phyloP scores from a whole-genome alignment of 2,329 filamentous ascomycete genomes.

The Samsoniella hepiali region DNA sequence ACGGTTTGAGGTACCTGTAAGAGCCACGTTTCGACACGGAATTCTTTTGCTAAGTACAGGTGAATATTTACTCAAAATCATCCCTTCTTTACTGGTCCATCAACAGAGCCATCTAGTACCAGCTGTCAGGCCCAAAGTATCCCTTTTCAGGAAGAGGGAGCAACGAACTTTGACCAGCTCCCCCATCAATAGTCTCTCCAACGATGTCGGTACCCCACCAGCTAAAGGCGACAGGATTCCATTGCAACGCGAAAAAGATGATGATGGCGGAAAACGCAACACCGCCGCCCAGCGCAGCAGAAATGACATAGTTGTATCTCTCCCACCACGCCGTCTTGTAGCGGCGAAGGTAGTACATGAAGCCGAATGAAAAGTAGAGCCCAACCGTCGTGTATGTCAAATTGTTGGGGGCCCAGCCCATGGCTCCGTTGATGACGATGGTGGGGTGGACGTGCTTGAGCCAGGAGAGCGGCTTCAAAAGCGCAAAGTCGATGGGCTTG shows the following conservation, averaged over 20 bases:
- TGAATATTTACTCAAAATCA: no score
- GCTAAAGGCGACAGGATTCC: constrained; percentile 32
- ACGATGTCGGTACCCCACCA: constrained; percentile 41
- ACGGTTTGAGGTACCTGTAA: no score
- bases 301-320: constrained; percentile 45
- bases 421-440: constrained; percentile 39
- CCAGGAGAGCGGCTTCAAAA: constrained; percentile 26
- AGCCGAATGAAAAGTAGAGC: constrained; percentile 38
- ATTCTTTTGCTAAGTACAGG: no score
- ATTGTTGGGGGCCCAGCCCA: constrained; percentile 43
- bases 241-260: constrained; percentile 42
- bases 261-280: constrained; percentile 41
- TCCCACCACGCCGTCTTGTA: constrained; percentile 41
- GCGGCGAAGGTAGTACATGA: constrained; percentile 42
- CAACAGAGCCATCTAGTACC: neutral
- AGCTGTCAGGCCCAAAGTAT: constrained; percentile 12
- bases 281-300: constrained; percentile 38
- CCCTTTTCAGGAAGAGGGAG: neutral
- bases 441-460: constrained; percentile 40
- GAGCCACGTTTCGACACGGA: no score
- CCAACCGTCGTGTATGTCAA: constrained; percentile 42
- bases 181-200: constrained; percentile 21
- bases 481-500: constrained; percentile 21
- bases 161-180: neutral
- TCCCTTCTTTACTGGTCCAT: neutral